Percentiles rank a stretch among this genome's conserved stretches.
Evolutionary conservation across 116 monocot genomes (phyloP).

Genomic region (Cymodocea nodosa): DNA sequence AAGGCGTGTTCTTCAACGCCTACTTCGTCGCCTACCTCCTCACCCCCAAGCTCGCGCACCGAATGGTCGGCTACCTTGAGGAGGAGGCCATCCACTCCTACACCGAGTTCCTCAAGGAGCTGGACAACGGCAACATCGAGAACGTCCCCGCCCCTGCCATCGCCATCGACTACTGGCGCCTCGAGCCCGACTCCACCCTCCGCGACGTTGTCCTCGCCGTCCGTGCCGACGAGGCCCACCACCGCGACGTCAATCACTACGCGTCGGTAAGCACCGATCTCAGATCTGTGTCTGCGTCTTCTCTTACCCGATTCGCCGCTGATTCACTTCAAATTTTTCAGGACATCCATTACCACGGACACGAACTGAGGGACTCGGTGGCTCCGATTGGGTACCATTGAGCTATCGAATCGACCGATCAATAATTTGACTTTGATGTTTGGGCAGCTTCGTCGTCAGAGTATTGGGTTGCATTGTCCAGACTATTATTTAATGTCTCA

Average conservation of each 20-base stretch:
- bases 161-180: slow-evolving; percentile 65
- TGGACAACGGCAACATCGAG: slow-evolving; percentile 39
- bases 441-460: too few relatives aligned
- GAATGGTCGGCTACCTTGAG: slow-evolving; percentile 51
- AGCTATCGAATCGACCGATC: too few relatives aligned
- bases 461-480: too few relatives aligned
- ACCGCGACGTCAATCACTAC: slow-evolving; percentile 47
- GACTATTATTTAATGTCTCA: too few relatives aligned
- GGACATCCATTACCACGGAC: slow-evolving; percentile 70
- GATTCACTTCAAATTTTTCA: too few relatives aligned
- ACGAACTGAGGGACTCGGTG: slow-evolving; percentile 36
- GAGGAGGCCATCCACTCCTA: slow-evolving; percentile 74
- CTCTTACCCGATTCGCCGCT: background rate
- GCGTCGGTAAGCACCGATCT: slow-evolving; percentile 48
- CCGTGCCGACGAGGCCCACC: slow-evolving; percentile 49
- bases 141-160: slow-evolving; percentile 58
- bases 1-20: slow-evolving; percentile 71
- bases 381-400: slow-evolving; percentile 46
- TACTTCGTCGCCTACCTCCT: slow-evolving; percentile 53
- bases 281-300: background rate
- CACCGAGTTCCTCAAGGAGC: slow-evolving; percentile 58
- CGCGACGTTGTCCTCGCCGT: slow-evolving; percentile 25
- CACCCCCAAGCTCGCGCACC: slow-evolving; percentile 55
- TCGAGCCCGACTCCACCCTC: slow-evolving; percentile 39
- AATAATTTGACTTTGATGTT: too few relatives aligned